A percentile compares a stretch with the other conserved stretches of the same genome.
Conservation (phyloP, 2,329 filamentous ascomycete genomes). For the Xylaria hypoxylon region DNA sequence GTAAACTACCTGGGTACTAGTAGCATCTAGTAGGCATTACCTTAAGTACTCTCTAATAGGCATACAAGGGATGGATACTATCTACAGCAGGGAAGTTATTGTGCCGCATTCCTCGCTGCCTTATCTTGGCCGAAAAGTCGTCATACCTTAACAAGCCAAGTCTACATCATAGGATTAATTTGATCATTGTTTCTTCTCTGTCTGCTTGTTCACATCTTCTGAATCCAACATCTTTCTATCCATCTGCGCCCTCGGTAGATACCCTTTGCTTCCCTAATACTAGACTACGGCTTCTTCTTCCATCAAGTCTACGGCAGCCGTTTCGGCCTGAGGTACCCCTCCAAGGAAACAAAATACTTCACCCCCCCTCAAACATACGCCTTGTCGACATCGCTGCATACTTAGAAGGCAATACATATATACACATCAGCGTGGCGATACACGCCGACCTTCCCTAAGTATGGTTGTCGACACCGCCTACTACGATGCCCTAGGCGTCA, state of each 20-base stretch:
- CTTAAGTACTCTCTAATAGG: too few species aligned
- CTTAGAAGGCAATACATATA: neutral
- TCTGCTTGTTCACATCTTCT: neutral
- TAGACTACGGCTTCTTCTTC: slow-evolving; percentile 3
- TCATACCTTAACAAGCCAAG: slow-evolving; percentile 26
- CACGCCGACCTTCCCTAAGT: slow-evolving; percentile 18
- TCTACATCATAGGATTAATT: slow-evolving; percentile 23
- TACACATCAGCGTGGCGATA: neutral
- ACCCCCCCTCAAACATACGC: neutral
- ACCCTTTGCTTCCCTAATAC: slow-evolving; percentile 10
- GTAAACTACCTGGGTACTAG: too few species aligned
- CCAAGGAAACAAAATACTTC: slow-evolving; percentile 23
- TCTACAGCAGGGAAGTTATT: neutral
- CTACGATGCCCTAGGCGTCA: slow-evolving; percentile 87
- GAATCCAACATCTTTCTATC: neutral
- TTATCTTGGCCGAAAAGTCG: slow-evolving; percentile 36
- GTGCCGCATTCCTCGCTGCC: slow-evolving; percentile 22
- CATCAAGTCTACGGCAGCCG: neutral
- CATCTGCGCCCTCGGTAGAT: neutral
- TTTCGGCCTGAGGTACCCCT: slow-evolving; percentile 14
- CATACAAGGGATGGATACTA: neutral
- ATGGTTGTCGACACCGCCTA: slow-evolving; percentile 93
- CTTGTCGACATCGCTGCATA: neutral
- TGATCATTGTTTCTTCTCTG: neutral
- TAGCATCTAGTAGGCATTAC: too few species aligned